phyloP scores from a whole-genome alignment of 129 eudicot species.

The Arctium lappa region DNA sequence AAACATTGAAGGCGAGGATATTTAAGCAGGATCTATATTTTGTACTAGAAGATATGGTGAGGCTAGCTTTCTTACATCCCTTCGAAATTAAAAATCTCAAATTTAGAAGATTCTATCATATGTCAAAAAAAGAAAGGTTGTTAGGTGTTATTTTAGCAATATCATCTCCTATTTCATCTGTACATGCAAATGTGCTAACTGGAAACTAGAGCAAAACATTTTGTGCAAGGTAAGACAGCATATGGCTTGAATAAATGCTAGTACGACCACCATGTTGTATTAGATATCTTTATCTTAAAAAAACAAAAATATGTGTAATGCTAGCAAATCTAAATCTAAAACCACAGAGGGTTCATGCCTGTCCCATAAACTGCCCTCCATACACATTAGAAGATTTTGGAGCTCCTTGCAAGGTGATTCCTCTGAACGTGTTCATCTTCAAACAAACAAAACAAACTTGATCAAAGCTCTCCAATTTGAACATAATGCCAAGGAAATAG shows the following conservation, averaged over 20 bases:
- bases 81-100: not conserved
- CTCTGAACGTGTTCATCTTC: conserved; percentile 75
- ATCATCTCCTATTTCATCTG: not conserved
- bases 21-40: not conserved
- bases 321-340: not conserved
- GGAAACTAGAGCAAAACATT: not conserved
- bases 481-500: not conserved
- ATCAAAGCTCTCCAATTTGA: conserved; percentile 3
- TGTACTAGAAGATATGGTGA: conserved; percentile 4
- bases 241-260: not conserved
- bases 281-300: conserved; percentile 1
- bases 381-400: conserved; percentile 70
- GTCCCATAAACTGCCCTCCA: conserved; percentile 98
- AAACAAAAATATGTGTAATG: not conserved
- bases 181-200: not conserved
- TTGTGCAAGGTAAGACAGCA: not conserved
- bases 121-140: not conserved
- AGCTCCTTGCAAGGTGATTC: conserved; percentile 82
- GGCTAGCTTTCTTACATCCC: conserved; percentile 4
- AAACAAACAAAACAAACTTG: conserved; percentile 20
- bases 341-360: conserved; percentile 43
- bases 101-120: not conserved
- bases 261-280: not conserved
- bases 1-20: not conserved
- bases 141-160: not conserved